phyloP scores from a whole-genome alignment of 192 early-diverging fungal species.

The Linnemannia zychae region DNA sequence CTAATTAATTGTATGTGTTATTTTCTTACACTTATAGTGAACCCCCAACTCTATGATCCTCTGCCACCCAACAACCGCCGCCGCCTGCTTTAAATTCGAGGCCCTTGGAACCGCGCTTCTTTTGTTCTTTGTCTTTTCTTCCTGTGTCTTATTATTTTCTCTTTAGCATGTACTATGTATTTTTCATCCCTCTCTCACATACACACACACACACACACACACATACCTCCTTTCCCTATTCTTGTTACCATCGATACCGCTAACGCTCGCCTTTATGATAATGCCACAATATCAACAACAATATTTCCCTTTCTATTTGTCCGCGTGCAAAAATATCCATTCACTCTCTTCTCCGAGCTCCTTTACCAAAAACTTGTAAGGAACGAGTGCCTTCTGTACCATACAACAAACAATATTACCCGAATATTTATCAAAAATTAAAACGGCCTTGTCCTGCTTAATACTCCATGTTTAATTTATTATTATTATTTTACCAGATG shows the following conservation, averaged over 20 bases:
- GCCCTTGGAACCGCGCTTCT: not conserved
- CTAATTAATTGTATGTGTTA: not conserved
- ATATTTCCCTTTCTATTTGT: not conserved
- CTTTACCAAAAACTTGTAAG: not conserved
- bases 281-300: not conserved
- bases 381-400: not conserved
- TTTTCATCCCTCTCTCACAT: not conserved
- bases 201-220: not conserved
- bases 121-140: slow-evolving; percentile 17
- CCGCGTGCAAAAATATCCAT: not conserved
- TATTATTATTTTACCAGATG: no score
- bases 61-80: slow-evolving; percentile 41
- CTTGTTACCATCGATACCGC: not conserved
- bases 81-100: slow-evolving; percentile 24
- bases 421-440: no score
- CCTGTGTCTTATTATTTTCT: not conserved
- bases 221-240: not conserved
- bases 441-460: no score
- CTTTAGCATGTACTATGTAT: slow-evolving; percentile 23
- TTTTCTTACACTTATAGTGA: slow-evolving; percentile 21
- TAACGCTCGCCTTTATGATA: not conserved
- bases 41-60: slow-evolving; percentile 40
- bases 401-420: no score
- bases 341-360: no score
- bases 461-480: no score